Evolutionary conservation across 75 land plant genomes (phyloP), one percentile per base, ranked within the genome.

Genomic region (Gnetum montanum): DNA sequence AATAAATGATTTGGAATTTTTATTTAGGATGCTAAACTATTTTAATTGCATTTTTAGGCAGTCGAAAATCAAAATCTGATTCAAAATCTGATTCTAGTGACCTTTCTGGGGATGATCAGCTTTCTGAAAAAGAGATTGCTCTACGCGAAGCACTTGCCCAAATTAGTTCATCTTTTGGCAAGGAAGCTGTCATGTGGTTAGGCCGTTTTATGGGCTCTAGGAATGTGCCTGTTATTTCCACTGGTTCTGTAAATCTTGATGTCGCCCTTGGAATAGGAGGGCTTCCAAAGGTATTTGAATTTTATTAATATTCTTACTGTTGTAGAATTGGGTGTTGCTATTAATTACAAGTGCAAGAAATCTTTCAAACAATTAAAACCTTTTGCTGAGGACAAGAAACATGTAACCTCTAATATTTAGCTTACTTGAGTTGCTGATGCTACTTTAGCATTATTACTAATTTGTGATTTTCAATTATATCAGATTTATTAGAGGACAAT

Each of bases 161-260:
- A 63, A 89, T 93, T 25, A 60, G 70, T 16, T 45, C 55, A 18
- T 56, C 85, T 38, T 75, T 82, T 71, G 98, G 98, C n/a, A 81
- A 85, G 37, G 90, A 84, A 11, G 65, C 90, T 26, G 79, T 93
- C 7, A 93, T 85, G 98, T 88, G 98, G 98, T 80, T 93, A 45
- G 95, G 98, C 20, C 75, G 84, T 6, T 70, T 75, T 62, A 50
- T 27, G 1, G 41, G 60, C 59, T 43, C 49, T 33, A 70, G 59
- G 50, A 50, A 71, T 49, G 86, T 82, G 58, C 84, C 86, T 24
- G 96, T 93, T 13, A 54, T 93, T 2, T 82, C 98, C 6, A 82
- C 90, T 0, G 95, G 98, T 28, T 93, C 98, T 34, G 64, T 93
- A 37, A 57, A 78, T 12, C 69, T 93, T 59, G 98, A 93, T 60